Base-by-base conservation (phyloP, 1,139 yeast species). In the Candida neerlandica region DNA sequence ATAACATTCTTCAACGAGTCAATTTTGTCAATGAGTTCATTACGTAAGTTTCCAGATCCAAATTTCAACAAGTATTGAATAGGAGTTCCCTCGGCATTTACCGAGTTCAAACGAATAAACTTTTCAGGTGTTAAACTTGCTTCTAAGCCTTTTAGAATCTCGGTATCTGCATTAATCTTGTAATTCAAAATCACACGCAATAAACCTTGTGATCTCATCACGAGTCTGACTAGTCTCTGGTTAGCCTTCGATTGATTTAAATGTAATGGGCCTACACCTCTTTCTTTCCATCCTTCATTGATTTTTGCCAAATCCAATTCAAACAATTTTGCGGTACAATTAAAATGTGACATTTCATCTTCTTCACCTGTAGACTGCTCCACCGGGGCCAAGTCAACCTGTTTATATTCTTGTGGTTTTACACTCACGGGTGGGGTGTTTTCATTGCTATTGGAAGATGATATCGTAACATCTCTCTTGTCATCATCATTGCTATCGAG, bases 191-290 rank as follows among this genome's bases (percentile, higher is more conserved):
- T 84, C 23, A 94, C 95, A 55, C 92, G 82, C 54, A 90, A 76
- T 32, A 90, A 80, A 1, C 96, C 96, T 55, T 88, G 89, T 3
- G 96, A 85, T 64, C 99, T 82, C 97, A 95, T 92, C 4, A 94
- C 87, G 26, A 94, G 66, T 57, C 98, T 63, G 46, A 69, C 67
- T 45, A 67, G 62, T 21, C 58, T 55, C 4, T 69, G 62, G 43
- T 71, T 70, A 3, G 60, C 60, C 21, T 64, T 60, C n/a, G 75
- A 69, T 53, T 80, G 80, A 66, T 94, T 94, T 37, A 95, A 80
- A 65, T 89, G 96, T 15, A 95, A 70, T 4, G 84, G 80, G 1
- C 99, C 99, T 38, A 87, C 78, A 15, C 99, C 99, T 60, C 96
- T 81, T 67, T 95, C 99, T 65, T 89, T 94, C 99, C 99, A 95